Conservation (phyloP, 2,329 filamentous ascomycete genomes). For the Dendrostoma leiphaemia region DNA sequence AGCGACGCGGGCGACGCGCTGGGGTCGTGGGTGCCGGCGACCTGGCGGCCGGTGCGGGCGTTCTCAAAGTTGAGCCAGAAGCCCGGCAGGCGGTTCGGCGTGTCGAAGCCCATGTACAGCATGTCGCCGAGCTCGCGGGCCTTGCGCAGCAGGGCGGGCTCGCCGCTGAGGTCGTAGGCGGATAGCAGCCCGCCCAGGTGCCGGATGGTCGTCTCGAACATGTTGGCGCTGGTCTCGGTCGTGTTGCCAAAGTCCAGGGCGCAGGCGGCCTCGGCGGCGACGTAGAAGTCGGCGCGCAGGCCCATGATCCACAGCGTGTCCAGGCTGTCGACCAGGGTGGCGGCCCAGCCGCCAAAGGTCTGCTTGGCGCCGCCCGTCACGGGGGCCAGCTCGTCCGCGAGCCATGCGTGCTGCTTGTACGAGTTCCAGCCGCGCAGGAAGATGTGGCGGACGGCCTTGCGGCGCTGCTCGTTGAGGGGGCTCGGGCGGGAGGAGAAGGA, state of each 20-base stretch:
- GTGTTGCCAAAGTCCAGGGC: conserved; percentile 80
- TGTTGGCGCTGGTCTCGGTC: conserved; percentile 57
- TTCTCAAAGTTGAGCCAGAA: conserved; percentile 55
- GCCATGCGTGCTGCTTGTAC: conserved; percentile 77
- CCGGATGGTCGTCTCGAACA: conserved; percentile 90
- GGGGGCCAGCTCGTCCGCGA: conserved; percentile 81
- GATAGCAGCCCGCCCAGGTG: conserved; percentile 84
- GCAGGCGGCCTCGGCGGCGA: conserved; percentile 70
- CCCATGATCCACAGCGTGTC: conserved; percentile 89
- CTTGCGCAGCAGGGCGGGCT: conserved; percentile 68
- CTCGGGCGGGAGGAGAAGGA: conserved; percentile 46
- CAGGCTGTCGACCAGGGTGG: conserved; percentile 77
- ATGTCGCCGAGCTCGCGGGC: conserved; percentile 77
- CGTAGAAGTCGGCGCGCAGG: conserved; percentile 68
- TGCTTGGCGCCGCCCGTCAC: conserved; percentile 68
- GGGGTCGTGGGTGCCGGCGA: conserved; percentile 34
- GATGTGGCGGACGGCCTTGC: conserved; percentile 14
- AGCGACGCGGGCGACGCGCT: conserved; percentile 54
- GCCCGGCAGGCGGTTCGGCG: conserved; percentile 46
- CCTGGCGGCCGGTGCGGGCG: conserved; percentile 33
- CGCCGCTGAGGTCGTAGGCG: conserved; percentile 84
- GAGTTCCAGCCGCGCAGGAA: conserved; percentile 69
- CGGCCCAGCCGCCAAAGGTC: conserved; percentile 92
- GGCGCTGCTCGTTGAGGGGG: not conserved
- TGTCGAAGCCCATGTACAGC: conserved; percentile 58